Conservation (phyloP, 2,329 filamentous ascomycete species). For the Neopestalotiopsis rosae region DNA sequence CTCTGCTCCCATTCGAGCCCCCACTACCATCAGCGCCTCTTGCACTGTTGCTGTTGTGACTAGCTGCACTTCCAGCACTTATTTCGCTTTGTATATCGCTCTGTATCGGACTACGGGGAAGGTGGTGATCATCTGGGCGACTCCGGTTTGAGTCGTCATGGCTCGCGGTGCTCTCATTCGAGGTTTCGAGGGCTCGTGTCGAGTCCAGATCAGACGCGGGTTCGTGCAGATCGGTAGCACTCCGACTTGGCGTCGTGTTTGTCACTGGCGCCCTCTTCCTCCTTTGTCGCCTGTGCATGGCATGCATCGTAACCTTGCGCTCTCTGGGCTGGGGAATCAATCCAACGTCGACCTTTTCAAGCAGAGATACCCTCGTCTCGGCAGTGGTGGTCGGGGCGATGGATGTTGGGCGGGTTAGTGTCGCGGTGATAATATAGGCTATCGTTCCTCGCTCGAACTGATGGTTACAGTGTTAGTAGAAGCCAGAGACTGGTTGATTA, state of each 20-base stretch:
- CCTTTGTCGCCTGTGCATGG: constrained; percentile 74
- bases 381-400: constrained; percentile 82
- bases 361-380: constrained; percentile 79
- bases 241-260: constrained; percentile 48
- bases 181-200: constrained; percentile 40
- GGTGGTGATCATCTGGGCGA: constrained; percentile 38
- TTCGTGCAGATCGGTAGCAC: constrained; percentile 42
- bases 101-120: constrained; percentile 48
- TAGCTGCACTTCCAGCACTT: constrained; percentile 73
- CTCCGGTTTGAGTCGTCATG: constrained; percentile 42
- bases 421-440: constrained; percentile 88
- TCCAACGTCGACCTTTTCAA: constrained; percentile 86
- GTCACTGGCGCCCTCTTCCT: constrained; percentile 60
- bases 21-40: constrained; percentile 50
- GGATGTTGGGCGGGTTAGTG: constrained; percentile 84
- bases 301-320: constrained; percentile 84
- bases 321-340: constrained; percentile 75
- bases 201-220: constrained; percentile 44
- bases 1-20: constrained; percentile 55
- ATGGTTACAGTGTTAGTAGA: constrained; percentile 22
- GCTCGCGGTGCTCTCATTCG: constrained; percentile 46
- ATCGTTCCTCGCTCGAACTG: constrained; percentile 96
- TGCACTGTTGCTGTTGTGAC: constrained; percentile 66
- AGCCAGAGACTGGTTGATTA: not conserved
- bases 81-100: constrained; percentile 70